phyloP scores from a whole-genome alignment of 192 early-diverging fungal genomes.

The Linnemannia zychae region DNA sequence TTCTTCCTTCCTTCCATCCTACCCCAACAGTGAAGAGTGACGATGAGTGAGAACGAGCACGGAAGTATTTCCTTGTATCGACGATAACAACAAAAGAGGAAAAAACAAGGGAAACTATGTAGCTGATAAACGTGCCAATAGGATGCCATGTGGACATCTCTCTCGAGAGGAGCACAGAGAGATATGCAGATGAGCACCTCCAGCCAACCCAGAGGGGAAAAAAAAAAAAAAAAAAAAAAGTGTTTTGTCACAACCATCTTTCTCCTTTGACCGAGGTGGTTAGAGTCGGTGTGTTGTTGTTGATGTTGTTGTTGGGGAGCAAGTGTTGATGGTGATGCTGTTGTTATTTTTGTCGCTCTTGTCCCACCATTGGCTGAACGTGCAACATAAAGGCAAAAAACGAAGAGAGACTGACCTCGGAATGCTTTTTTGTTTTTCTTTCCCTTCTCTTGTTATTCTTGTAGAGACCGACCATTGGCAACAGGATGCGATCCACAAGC shows the following conservation, averaged over 20 bases:
- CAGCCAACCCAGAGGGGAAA: background rate
- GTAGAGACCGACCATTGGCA: background rate
- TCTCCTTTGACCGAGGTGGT: background rate
- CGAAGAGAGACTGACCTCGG: background rate
- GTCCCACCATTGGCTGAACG: background rate
- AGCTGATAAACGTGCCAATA: conserved; percentile 28
- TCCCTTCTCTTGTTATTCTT: background rate
- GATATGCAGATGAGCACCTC: background rate
- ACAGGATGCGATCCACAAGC: conserved; percentile 7
- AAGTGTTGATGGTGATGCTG: background rate
- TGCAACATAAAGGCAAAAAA: background rate
- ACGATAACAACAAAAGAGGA: background rate
- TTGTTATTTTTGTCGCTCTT: background rate
- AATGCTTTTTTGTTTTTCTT: background rate
- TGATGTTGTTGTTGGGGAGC: background rate
- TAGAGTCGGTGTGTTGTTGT: background rate
- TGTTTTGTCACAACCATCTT: background rate
- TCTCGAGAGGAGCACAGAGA: conserved; percentile 1
- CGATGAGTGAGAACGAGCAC: background rate
- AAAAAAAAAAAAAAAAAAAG: background rate
- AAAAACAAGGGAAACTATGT: background rate
- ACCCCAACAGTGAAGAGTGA: background rate
- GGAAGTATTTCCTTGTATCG: background rate
- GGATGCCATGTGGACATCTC: conserved; percentile 10
- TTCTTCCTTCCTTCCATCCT: conserved; percentile 7